Percentiles rank a stretch among this genome's conserved stretches.
phyloP scores from a whole-genome alignment of 75 land plant genomes.

The Gnetum montanum region DNA sequence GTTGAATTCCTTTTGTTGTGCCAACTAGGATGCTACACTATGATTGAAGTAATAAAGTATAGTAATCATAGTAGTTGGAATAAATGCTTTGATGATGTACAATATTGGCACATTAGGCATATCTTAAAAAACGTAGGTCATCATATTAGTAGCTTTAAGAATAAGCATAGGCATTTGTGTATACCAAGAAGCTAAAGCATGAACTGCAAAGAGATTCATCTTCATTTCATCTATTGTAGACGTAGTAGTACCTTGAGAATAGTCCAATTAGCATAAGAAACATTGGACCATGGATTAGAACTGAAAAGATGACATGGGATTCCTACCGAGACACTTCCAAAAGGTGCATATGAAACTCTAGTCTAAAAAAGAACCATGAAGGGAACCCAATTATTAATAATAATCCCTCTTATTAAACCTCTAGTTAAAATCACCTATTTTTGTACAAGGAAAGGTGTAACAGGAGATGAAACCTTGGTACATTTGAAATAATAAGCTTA shows the following conservation, averaged over 20 bases:
- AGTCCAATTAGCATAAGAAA: slow-evolving; percentile 71
- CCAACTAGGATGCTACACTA: slow-evolving; percentile 47
- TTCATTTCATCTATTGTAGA: no score
- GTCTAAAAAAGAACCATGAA: slow-evolving; percentile 84
- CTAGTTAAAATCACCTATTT: neutral
- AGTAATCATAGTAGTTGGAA: slow-evolving; percentile 53
- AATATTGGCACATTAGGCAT: slow-evolving; percentile 45
- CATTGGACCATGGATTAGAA: slow-evolving; percentile 81
- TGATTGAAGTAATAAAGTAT: slow-evolving; percentile 55
- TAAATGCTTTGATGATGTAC: slow-evolving; percentile 35
- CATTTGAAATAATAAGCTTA: slow-evolving; percentile 2
- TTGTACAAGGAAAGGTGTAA: neutral
- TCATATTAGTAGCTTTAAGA: neutral
- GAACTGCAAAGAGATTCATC: no score
- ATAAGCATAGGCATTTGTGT: neutral
- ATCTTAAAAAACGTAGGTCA: slow-evolving; percentile 27
- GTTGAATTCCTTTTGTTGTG: slow-evolving; percentile 47
- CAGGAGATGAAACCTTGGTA: neutral
- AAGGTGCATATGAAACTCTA: slow-evolving; percentile 67
- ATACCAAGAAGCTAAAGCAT: neutral
- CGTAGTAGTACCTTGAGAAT: slow-evolving; percentile 50
- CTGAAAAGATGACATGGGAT: slow-evolving; percentile 73
- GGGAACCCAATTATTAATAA: slow-evolving; percentile 89
- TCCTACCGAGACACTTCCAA: slow-evolving; percentile 41
- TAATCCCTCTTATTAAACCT: slow-evolving; percentile 63